These are phyloP conservation scores for Didymella sp. DNA, from an alignment of 2,329 filamentous ascomycete species.

Conservation along the genomic window DNA sequence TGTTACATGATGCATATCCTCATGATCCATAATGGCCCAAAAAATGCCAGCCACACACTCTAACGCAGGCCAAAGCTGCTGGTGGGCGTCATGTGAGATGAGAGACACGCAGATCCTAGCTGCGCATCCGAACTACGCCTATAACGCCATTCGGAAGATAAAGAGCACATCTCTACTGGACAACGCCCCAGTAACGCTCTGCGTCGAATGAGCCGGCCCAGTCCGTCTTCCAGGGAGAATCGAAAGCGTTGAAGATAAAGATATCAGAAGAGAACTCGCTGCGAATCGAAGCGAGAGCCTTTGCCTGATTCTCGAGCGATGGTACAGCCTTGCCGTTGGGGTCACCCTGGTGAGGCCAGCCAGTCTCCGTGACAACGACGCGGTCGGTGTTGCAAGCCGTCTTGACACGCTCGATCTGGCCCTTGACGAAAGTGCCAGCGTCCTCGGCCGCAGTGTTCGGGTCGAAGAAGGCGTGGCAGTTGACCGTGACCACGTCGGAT, in stretches of 20 bases:
- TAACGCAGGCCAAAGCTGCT: slow-evolving; percentile 25
- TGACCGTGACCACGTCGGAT: slow-evolving; percentile 81
- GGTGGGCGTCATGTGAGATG: slow-evolving; percentile 23
- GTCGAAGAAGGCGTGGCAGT: slow-evolving; percentile 87
- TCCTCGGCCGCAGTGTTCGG: slow-evolving; percentile 63
- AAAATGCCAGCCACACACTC: slow-evolving; percentile 32
- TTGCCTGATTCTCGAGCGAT: slow-evolving; percentile 68
- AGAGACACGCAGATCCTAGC: slow-evolving; percentile 21
- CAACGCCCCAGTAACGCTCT: slow-evolving; percentile 76
- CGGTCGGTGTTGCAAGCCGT: slow-evolving; percentile 62
- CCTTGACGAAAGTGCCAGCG: slow-evolving; percentile 71
- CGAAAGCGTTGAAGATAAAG: slow-evolving; percentile 79
- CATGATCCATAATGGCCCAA: slow-evolving; percentile 32
- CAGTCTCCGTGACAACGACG: slow-evolving; percentile 80
- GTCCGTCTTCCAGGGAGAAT: slow-evolving; percentile 79
- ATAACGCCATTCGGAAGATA: neutral
- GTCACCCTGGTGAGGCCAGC: slow-evolving; percentile 77
- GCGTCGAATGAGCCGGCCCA: slow-evolving; percentile 68
- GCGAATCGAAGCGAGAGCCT: slow-evolving; percentile 71
- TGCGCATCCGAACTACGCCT: slow-evolving; percentile 14
- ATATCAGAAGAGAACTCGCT: slow-evolving; percentile 64
- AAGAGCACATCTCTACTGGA: slow-evolving; percentile 20
- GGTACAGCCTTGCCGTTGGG: slow-evolving; percentile 74
- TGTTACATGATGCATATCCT: slow-evolving; percentile 40
- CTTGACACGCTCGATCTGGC: slow-evolving; percentile 60